These are phyloP conservation scores for Stephanodiscus triporus DNA, from an alignment of 108 stramenopile species.

Conservation along the genomic window DNA sequence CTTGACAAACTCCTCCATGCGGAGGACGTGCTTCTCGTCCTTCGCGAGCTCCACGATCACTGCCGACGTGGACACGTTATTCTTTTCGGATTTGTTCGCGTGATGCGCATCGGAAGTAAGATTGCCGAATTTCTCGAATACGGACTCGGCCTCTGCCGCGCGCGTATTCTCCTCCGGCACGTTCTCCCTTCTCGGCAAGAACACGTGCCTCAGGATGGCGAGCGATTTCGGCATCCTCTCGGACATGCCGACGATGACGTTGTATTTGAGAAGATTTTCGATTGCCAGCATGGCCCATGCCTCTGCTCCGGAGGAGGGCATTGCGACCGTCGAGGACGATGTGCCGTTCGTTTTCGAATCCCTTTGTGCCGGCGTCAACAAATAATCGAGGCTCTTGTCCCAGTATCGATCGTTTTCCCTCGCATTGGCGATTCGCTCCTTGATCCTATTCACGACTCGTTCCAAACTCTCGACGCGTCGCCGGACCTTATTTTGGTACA, in stretches of 20 bases:
- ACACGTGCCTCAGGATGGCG: slow-evolving; percentile 44
- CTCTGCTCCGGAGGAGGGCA: slow-evolving; percentile 3
- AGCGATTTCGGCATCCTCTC: slow-evolving; percentile 58
- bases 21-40: slow-evolving; percentile 33
- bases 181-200: slow-evolving; percentile 27
- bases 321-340: neutral
- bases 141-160: neutral
- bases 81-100: slow-evolving; percentile 24
- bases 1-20: slow-evolving; percentile 44
- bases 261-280: slow-evolving; percentile 55
- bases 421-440: slow-evolving; percentile 9
- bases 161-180: neutral
- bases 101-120: neutral
- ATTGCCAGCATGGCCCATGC: slow-evolving; percentile 26
- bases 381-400: slow-evolving; percentile 41
- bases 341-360: neutral
- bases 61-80: slow-evolving; percentile 37
- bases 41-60: slow-evolving; percentile 44
- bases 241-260: slow-evolving; percentile 56
- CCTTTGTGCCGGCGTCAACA: slow-evolving; percentile 56
- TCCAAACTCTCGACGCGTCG: neutral
- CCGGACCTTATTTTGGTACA: slow-evolving; percentile 14
- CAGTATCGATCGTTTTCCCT: slow-evolving; percentile 25
- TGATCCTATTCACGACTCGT: slow-evolving; percentile 12
- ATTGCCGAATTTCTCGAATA: neutral